Evolutionary conservation across 2,329 filamentous ascomycete genomes (phyloP).

Genomic region (Scleromitrula shiraiana): DNA sequence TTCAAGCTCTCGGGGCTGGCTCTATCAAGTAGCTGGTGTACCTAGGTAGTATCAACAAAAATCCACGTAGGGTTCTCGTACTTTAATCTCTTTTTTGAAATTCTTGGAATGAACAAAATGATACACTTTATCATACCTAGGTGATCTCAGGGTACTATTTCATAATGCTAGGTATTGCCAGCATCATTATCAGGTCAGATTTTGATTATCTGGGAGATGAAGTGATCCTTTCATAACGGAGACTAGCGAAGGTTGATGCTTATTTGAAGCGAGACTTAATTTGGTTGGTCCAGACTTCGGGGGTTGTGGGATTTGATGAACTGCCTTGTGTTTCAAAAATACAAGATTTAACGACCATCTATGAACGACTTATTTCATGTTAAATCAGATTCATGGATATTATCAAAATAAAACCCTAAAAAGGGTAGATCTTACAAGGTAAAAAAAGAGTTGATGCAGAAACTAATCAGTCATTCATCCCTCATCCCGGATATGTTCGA

Average conservation of each 20-base stretch:
- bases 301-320: constrained; percentile 5
- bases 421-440: background rate
- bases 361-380: constrained; percentile 9
- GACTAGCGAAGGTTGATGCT: constrained; percentile 8
- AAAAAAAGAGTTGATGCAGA: background rate
- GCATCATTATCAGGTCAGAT: constrained; percentile 1
- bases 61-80: too few species aligned
- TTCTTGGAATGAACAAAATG: constrained; percentile 3
- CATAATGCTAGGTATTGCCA: background rate
- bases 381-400: constrained; percentile 11
- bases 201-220: constrained; percentile 13
- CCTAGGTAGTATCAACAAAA: too few species aligned
- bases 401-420: background rate
- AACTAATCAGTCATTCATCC: constrained; percentile 1
- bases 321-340: constrained; percentile 17
- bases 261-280: constrained; percentile 4
- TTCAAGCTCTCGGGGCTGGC: too few species aligned
- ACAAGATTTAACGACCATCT: constrained; percentile 16
- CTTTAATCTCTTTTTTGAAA: too few species aligned
- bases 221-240: constrained; percentile 21
- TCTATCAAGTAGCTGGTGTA: too few species aligned
- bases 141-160: too few species aligned
- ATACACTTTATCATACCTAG: background rate
- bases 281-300: constrained; percentile 11
- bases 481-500: constrained; percentile 5